Evolutionary conservation across 805 yeast species (phyloP), one percentile per base, ranked within the genome.

Genomic region (Starmerella apicola): DNA sequence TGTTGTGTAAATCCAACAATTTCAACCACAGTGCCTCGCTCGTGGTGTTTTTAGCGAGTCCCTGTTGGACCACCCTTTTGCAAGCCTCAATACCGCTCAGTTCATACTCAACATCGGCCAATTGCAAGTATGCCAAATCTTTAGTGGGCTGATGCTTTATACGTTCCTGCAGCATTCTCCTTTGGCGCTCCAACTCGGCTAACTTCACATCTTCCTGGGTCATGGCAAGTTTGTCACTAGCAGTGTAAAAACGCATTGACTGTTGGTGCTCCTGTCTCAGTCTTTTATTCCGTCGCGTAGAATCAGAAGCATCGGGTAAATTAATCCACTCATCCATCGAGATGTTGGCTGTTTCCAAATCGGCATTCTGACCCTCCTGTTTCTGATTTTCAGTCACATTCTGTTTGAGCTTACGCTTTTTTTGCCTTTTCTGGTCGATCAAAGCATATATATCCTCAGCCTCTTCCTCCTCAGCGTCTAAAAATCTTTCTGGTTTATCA

Each of bases 221-320:
- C 12, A 58, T 52, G 17, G 65, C 43, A 5, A 83, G 57, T 1
- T 74, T 55, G 56, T 88, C 96, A 18, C 22, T 30, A 10, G 33
- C 33, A 30, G 18, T 18, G 55, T 84, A 88, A 31, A 71, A 73
- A 44, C 95, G 63, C 46, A 77, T 76, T 42, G 72, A 72, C 49
- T 65, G 68, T 52, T 77, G 79, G 34, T 72, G 70, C 39, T 75
- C 66, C 32, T 74, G 57, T 39, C 95, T 63, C 36, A 70, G 63
- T 41, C 97, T 62, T 50, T 85, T 83, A 58, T 84, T 84, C 42
- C 74, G 66, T 52, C 76, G 70, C 0, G 98, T 91, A 52, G 82
- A 64, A 58, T 88, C 97, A 1, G 84, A 81, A 1, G 83, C 91
- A 46, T 84, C 95, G 0, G 97, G 97, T 3, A 88, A 54, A 44